A percentile compares a stretch with the other conserved stretches of the same genome.
phyloP scores from a whole-genome alignment of 2,329 filamentous ascomycete genomes.

The Fusarium tanahbumbuense region DNA sequence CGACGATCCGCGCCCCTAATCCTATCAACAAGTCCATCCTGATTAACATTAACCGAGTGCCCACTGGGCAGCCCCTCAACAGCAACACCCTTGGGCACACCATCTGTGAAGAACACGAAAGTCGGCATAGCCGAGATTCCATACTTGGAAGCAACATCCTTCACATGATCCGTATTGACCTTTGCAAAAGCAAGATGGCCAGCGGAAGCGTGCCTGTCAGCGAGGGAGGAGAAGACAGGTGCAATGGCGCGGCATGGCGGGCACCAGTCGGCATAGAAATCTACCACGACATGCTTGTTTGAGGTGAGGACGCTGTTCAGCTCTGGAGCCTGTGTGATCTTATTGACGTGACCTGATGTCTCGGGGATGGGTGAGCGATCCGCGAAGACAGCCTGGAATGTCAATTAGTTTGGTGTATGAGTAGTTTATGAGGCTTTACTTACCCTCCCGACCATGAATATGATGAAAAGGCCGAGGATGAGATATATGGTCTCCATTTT shows the following conservation, averaged over 20 bases:
- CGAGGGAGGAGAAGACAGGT: constrained; percentile 66
- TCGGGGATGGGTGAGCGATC: constrained; percentile 53
- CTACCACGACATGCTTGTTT: constrained; percentile 75
- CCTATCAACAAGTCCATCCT: constrained; percentile 47
- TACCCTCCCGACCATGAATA: constrained; percentile 34
- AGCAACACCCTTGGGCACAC: constrained; percentile 57
- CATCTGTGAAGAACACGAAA: constrained; percentile 84
- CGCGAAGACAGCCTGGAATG: constrained; percentile 26
- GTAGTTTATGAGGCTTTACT: background rate
- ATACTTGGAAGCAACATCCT: constrained; percentile 79
- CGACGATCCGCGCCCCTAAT: constrained; percentile 47
- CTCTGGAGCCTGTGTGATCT: constrained; percentile 46
- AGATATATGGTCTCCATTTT: constrained; percentile 41
- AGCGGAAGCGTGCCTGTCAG: constrained; percentile 30
- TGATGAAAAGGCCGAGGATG: constrained; percentile 29
- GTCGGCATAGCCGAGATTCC: constrained; percentile 90
- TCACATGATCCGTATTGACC: constrained; percentile 86
- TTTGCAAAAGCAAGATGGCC: constrained; percentile 81
- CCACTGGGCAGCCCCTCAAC: constrained; percentile 37
- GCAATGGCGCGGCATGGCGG: constrained; percentile 91
- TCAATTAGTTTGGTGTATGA: constrained; percentile 5
- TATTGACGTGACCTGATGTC: constrained; percentile 54
- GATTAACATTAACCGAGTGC: constrained; percentile 39
- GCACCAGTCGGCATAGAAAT: constrained; percentile 91
- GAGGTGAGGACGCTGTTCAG: constrained; percentile 44